phyloP scores from a whole-genome alignment of 257 asterid genomes.

The Primulina tabacum region DNA sequence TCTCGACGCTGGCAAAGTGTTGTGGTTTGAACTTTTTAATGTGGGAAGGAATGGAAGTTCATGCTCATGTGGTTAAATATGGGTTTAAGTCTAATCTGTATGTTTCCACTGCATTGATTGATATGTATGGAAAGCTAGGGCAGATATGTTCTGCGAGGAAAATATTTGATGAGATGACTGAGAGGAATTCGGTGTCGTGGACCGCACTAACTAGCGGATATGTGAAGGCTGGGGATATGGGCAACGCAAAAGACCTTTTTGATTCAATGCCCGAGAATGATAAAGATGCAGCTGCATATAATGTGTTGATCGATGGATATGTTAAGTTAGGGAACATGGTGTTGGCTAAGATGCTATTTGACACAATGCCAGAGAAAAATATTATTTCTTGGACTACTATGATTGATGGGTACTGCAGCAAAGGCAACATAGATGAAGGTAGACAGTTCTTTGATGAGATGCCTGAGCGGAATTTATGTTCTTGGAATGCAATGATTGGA shows the following conservation, averaged over 20 bases:
- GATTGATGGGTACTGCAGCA: slow-evolving; percentile 77
- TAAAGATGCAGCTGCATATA: slow-evolving; percentile 67
- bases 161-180: slow-evolving; percentile 77
- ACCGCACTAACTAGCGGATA: slow-evolving; percentile 83
- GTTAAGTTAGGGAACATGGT: slow-evolving; percentile 68
- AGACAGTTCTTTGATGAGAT: slow-evolving; percentile 61
- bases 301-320: slow-evolving; percentile 80
- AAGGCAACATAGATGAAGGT: slow-evolving; percentile 55
- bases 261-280: slow-evolving; percentile 49
- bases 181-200: slow-evolving; percentile 75
- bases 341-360: slow-evolving; percentile 57
- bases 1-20: slow-evolving; percentile 73
- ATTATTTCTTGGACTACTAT: slow-evolving; percentile 91
- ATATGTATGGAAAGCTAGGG: slow-evolving; percentile 88
- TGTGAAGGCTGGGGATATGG: slow-evolving; percentile 54
- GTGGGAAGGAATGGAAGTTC: slow-evolving; percentile 68
- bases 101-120: slow-evolving; percentile 75
- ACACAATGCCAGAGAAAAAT: slow-evolving; percentile 58
- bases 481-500: slow-evolving; percentile 94
- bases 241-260: slow-evolving; percentile 44
- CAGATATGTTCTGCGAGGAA: slow-evolving; percentile 48
- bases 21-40: slow-evolving; percentile 47
- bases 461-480: slow-evolving; percentile 69
- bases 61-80: slow-evolving; percentile 54
- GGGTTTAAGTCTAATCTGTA: slow-evolving; percentile 64